Conservation (phyloP, 225 moss, liverwort and hornwort species). For the Straminergon stramineum region DNA sequence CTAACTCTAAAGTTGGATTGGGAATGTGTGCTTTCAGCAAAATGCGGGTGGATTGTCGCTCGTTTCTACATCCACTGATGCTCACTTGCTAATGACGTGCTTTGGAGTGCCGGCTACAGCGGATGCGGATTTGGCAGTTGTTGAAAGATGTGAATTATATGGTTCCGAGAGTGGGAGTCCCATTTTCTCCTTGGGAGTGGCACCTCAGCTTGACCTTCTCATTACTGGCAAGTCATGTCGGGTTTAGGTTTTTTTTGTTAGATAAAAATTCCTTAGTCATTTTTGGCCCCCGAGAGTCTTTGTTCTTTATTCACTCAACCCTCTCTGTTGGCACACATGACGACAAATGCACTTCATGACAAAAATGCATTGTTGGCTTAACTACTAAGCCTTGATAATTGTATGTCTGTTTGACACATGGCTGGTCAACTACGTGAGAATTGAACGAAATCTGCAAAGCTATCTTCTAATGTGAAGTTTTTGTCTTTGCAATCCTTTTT, state of each 20-base stretch:
- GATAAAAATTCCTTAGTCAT: background rate
- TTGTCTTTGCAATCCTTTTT: background rate
- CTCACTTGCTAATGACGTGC: conserved; percentile 21
- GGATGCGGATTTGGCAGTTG: background rate
- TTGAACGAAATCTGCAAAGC: background rate
- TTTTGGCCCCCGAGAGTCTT: background rate
- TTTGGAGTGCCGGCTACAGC: conserved; percentile 8
- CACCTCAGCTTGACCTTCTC: conserved; percentile 19
- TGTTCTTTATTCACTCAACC: background rate
- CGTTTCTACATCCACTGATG: conserved; percentile 32
- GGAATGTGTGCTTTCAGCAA: background rate
- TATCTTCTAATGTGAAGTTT: background rate
- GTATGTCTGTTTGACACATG: background rate
- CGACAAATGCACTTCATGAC: background rate
- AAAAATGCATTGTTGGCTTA: background rate
- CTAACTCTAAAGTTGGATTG: background rate
- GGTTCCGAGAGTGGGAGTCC: conserved; percentile 4
- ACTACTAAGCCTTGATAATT: background rate
- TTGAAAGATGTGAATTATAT: conserved; percentile 2
- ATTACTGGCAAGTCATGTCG: conserved; percentile 15
- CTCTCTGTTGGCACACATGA: background rate
- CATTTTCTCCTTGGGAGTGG: conserved; percentile 16
- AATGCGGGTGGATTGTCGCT: conserved; percentile 10
- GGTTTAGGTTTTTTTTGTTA: background rate
- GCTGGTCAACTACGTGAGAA: background rate